These are phyloP conservation scores for Saccharomycopsis babjevae DNA, from an alignment of 805 yeast species.

Conservation along the genomic window DNA sequence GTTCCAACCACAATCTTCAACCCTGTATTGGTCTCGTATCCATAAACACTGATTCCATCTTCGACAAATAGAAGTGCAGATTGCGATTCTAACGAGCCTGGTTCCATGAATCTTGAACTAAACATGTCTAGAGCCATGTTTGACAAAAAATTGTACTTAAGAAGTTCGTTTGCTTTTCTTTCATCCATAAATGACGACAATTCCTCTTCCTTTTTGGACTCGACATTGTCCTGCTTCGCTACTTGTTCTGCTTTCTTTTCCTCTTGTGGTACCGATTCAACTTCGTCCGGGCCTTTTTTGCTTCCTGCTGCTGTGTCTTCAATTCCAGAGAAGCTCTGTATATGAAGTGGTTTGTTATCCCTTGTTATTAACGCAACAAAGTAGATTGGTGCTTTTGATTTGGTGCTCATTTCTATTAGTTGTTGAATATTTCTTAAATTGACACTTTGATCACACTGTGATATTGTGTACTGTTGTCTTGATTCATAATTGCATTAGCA, in stretches of 20 bases:
- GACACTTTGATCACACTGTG: too few relatives aligned
- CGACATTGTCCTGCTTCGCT: constrained; percentile 15
- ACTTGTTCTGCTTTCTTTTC: constrained; percentile 3
- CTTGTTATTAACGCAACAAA: constrained; percentile 52
- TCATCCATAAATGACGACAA: constrained; percentile 22
- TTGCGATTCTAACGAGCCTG: constrained; percentile 28
- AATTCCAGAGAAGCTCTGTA: constrained; percentile 38
- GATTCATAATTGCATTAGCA: too few relatives aligned
- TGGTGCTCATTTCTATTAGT: background rate
- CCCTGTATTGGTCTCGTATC: constrained; percentile 59
- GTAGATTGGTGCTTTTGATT: constrained; percentile 25
- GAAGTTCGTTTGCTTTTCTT: constrained; percentile 32
- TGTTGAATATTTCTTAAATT: too few relatives aligned
- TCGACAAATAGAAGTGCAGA: constrained; percentile 48
- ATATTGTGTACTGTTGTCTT: too few relatives aligned
- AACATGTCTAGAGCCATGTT: constrained; percentile 69
- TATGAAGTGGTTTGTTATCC: constrained; percentile 48
- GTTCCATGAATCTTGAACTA: constrained; percentile 38
- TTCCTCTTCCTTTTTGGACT: background rate
- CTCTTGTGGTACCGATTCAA: constrained; percentile 8
- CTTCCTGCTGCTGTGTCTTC: constrained; percentile 17
- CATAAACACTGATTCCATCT: constrained; percentile 58
- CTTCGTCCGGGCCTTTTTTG: background rate
- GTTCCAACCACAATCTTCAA: constrained; percentile 55
- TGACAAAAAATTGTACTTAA: constrained; percentile 60